Percentiles rank a stretch among this genome's conserved stretches.
phyloP scores from a whole-genome alignment of 225 moss, liverwort and hornwort species.

The Marchantia paleacea region DNA sequence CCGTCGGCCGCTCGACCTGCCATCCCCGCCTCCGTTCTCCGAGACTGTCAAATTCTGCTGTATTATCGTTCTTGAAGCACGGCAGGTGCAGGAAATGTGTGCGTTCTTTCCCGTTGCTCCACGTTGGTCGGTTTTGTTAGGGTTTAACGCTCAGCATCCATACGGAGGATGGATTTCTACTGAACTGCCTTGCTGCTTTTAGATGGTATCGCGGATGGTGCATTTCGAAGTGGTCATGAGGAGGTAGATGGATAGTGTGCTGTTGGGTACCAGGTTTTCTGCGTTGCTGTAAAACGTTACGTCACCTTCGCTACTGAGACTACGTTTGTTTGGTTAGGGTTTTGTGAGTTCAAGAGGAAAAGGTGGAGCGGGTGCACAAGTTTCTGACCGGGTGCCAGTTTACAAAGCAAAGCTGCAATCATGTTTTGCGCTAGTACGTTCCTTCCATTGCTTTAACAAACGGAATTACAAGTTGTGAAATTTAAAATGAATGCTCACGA shows the following conservation, averaged over 20 bases:
- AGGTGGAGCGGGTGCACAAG: constrained; percentile 8
- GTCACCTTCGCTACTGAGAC: neutral
- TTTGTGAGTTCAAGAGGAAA: constrained; percentile 7
- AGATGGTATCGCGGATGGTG: neutral
- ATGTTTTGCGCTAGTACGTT: constrained; percentile 59
- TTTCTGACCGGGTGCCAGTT: constrained; percentile 2
- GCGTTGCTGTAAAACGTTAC: neutral
- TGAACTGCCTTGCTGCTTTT: neutral
- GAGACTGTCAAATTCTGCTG: neutral
- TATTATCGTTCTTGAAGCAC: neutral
- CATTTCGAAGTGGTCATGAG: too few relatives aligned
- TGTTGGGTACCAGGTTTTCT: neutral
- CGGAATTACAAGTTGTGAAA: neutral
- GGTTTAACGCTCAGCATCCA: neutral
- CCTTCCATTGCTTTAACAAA: neutral
- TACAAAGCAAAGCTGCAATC: constrained; percentile 19
- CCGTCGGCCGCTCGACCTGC: constrained; percentile 1
- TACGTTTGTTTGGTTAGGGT: constrained; percentile 10
- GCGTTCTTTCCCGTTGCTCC: neutral
- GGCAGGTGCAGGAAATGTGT: constrained; percentile 2
- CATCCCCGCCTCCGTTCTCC: neutral
- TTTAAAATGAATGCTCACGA: neutral
- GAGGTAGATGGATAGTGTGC: neutral
- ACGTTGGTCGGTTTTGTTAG: neutral
- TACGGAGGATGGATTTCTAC: neutral